Percentiles rank a stretch among this genome's conserved stretches.
Evolutionary conservation across 192 early-diverging fungal genomes (phyloP).

Genomic region (Entomortierella lignicola): DNA sequence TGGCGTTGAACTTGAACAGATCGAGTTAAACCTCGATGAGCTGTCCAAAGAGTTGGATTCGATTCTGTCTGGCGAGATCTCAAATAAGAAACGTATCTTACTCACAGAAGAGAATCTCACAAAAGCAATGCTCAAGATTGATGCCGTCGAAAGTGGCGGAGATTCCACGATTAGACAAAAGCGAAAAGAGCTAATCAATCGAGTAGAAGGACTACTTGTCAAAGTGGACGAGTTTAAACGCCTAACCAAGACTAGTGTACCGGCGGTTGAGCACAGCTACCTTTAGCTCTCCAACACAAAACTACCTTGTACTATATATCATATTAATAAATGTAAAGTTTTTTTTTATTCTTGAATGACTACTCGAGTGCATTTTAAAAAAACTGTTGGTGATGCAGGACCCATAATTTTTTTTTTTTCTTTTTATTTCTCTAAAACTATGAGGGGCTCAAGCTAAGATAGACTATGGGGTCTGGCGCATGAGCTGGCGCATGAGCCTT

Average conservation of each 20-base stretch:
- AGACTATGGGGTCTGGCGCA: too few relatives aligned
- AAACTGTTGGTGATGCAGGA: too few relatives aligned
- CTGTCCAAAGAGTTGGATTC: constrained; percentile 17
- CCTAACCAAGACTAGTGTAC: constrained; percentile 18
- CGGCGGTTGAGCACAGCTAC: background rate
- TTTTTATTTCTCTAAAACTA: too few relatives aligned
- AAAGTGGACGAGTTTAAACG: constrained; percentile 39
- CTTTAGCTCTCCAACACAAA: background rate
- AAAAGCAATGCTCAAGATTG: constrained; percentile 47
- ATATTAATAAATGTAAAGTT: too few relatives aligned
- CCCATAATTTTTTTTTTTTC: too few relatives aligned
- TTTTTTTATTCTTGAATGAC: too few relatives aligned
- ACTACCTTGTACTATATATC: background rate
- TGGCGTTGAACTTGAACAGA: constrained; percentile 19
- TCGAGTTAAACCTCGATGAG: constrained; percentile 6
- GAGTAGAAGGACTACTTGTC: constrained; percentile 18
- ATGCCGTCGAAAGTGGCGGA: constrained; percentile 41
- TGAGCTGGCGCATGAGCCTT: background rate
- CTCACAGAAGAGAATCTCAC: constrained; percentile 49
- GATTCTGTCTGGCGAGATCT: constrained; percentile 17
- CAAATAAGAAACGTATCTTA: constrained; percentile 24
- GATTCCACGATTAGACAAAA: constrained; percentile 28
- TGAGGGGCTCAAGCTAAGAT: too few relatives aligned
- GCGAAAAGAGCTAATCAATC: constrained; percentile 31
- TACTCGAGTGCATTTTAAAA: too few relatives aligned